Percentiles rank a stretch among this genome's conserved stretches.
These are phyloP conservation scores for Pleoardoris graminearum DNA, from an alignment of 2,329 filamentous ascomycete genomes.

Conservation along the genomic window DNA sequence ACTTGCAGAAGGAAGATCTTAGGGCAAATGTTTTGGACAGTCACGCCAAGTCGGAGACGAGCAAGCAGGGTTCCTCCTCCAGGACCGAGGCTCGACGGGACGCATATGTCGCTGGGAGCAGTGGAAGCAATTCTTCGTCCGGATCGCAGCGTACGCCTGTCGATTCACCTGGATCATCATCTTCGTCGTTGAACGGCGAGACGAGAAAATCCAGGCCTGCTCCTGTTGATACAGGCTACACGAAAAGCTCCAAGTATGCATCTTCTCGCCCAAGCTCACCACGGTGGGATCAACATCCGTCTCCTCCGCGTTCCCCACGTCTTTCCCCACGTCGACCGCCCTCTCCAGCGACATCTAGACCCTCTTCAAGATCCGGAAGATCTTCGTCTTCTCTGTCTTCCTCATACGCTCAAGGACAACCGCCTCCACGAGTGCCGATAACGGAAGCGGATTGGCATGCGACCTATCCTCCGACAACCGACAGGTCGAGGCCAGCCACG, in stretches of 20 bases:
- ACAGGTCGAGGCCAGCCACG: slow-evolving; percentile 33
- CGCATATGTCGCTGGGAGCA: slow-evolving; percentile 13
- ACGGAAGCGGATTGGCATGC: slow-evolving; percentile 36
- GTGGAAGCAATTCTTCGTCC: slow-evolving; percentile 23
- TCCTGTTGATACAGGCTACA: slow-evolving; percentile 23
- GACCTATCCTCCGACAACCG: slow-evolving; percentile 34
- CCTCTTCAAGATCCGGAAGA: slow-evolving; percentile 31
- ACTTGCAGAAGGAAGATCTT: slow-evolving; percentile 41
- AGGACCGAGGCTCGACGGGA: slow-evolving; percentile 16
- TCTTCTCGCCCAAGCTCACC: slow-evolving; percentile 36
- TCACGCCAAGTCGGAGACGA: slow-evolving; percentile 20
- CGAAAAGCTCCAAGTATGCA: slow-evolving; percentile 15
- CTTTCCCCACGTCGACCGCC: slow-evolving; percentile 27
- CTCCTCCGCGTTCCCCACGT: slow-evolving; percentile 36
- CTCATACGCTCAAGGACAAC: slow-evolving; percentile 21
- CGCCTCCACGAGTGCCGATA: slow-evolving; percentile 34
- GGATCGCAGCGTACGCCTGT: slow-evolving; percentile 25
- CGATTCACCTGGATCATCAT: slow-evolving; percentile 39
- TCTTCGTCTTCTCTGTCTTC: slow-evolving; percentile 33
- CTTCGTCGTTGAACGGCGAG: slow-evolving; percentile 32
- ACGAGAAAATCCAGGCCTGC: slow-evolving; percentile 20
- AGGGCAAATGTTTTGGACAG: slow-evolving; percentile 30
- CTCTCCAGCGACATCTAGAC: slow-evolving; percentile 32
- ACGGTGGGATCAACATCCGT: slow-evolving; percentile 18
- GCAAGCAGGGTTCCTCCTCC: slow-evolving; percentile 21